phyloP scores from a whole-genome alignment of 208 protist genomes.

The Crithidia sp. region DNA sequence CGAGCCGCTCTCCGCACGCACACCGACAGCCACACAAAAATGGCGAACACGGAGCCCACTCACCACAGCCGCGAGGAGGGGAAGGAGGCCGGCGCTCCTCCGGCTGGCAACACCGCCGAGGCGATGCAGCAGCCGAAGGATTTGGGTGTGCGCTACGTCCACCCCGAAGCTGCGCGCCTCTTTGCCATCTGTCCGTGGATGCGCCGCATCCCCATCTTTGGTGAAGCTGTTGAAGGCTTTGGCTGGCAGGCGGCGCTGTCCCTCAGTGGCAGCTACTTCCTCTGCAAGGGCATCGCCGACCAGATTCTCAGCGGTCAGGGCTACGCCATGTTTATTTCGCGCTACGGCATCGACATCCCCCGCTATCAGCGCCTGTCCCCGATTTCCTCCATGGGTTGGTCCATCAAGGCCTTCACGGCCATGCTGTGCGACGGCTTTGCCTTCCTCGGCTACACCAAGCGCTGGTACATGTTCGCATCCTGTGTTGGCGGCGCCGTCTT shows the following conservation, averaged over 20 bases:
- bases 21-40: not conserved
- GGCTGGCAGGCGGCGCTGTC: conserved; percentile 37
- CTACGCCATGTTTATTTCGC: conserved; percentile 56
- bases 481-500: conserved; percentile 46
- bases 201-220: conserved; percentile 51
- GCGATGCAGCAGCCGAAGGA: conserved; percentile 2
- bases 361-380: conserved; percentile 58
- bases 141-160: conserved; percentile 29
- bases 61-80: not conserved
- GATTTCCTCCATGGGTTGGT: conserved; percentile 56
- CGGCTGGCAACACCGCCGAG: not conserved
- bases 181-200: conserved; percentile 41
- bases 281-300: conserved; percentile 64
- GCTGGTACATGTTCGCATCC: conserved; percentile 67
- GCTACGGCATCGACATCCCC: conserved; percentile 40
- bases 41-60: not conserved
- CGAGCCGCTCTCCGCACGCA: too few species aligned
- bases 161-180: conserved; percentile 37
- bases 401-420: conserved; percentile 69
- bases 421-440: conserved; percentile 68
- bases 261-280: conserved; percentile 51
- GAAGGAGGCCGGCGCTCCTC: not conserved
- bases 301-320: conserved; percentile 39
- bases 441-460: conserved; percentile 76
- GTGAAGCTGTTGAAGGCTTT: conserved; percentile 43